Evolutionary conservation across 805 yeast genomes (phyloP).

Genomic region (Candida quercuum): DNA sequence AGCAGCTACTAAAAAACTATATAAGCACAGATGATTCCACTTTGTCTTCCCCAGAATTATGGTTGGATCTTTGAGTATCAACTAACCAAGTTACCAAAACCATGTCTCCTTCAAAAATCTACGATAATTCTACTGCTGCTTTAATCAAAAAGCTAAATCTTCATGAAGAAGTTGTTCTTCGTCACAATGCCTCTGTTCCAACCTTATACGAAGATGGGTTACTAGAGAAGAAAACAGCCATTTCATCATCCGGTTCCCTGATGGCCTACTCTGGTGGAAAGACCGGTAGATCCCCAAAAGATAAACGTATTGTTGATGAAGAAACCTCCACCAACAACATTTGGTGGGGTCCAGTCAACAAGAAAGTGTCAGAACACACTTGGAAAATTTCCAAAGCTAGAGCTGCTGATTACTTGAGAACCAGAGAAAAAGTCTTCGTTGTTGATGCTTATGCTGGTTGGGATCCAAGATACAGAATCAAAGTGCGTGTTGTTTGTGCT

Average conservation of each 20-base stretch:
- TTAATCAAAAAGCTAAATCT: constrained; percentile 35
- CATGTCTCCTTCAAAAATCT: constrained; percentile 25
- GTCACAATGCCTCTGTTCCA: constrained; percentile 93
- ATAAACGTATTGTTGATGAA: constrained; percentile 96
- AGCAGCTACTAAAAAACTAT: no score
- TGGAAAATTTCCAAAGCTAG: constrained; percentile 95
- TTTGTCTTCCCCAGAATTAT: no score
- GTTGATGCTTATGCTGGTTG: constrained; percentile 98
- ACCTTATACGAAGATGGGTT: constrained; percentile 92
- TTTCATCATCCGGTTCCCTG: constrained; percentile 89
- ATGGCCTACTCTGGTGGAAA: constrained; percentile 93
- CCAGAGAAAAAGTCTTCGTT: constrained; percentile 88
- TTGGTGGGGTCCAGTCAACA: constrained; percentile 99
- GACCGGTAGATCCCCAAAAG: constrained; percentile 98
- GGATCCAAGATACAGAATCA: constrained; percentile 97
- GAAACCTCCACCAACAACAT: constrained; percentile 74
- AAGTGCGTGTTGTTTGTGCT: constrained; percentile 94
- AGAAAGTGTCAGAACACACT: constrained; percentile 87
- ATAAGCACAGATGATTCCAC: no score
- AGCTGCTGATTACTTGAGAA: constrained; percentile 94
- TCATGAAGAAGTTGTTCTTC: constrained; percentile 57
- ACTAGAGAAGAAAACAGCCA: constrained; percentile 83
- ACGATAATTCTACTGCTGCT: constrained; percentile 15
- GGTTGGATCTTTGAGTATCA: no score
- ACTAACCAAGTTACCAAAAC: no score